Evolutionary conservation across 106 monocot species (phyloP), one percentile per base, ranked within the genome.

Genomic region (Platanthera guangdongensis): DNA sequence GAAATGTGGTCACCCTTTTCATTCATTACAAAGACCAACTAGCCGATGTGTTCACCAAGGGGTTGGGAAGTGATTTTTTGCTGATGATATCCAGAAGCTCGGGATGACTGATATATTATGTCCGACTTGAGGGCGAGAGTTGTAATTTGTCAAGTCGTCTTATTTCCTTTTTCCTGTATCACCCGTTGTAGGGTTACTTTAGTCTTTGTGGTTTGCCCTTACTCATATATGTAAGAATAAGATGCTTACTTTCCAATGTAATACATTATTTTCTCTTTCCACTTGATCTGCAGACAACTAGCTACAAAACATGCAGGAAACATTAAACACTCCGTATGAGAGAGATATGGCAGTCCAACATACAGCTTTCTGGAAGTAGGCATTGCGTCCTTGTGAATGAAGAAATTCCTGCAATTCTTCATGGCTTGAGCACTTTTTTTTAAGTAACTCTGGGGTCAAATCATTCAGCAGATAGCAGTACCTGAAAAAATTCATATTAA

Each of bases 381-480:
- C 95, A 89, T 96, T 93, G 53, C 93, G 87, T 11, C 95, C 95
- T 57, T 87, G 81, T 19, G 71, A 74, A 57, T 89, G 87, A 65
- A 96, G 90, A 73, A 87, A 96, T 19, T 89, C 90, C 68, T 52
- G 86, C 74, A 96, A 80, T 10, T 89, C 93, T 74, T 93, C 90
- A 77, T 91, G 89, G 55, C 72, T 93, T 51, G 85, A 83, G 78
- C 81, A 81, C 76, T 87, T 93, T 78, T 79, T 85, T 78, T 25
- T 79, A 46, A 96, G 57, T 62, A 96, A 72, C 68, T 93, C 93
- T 51, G 93, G 90, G 70, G 89, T 93, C 77, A 93, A 83, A 75
- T 96, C 90, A 77, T 84, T 87, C 78, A 96, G 80, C 13, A 96
- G 81, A 84, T 86, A 90, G 80, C 95, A 96, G 85, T 96, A 96